These are phyloP conservation scores for Ophiostoma pallidulum DNA, from an alignment of 2,329 filamentous ascomycete genomes.

Conservation along the genomic window DNA sequence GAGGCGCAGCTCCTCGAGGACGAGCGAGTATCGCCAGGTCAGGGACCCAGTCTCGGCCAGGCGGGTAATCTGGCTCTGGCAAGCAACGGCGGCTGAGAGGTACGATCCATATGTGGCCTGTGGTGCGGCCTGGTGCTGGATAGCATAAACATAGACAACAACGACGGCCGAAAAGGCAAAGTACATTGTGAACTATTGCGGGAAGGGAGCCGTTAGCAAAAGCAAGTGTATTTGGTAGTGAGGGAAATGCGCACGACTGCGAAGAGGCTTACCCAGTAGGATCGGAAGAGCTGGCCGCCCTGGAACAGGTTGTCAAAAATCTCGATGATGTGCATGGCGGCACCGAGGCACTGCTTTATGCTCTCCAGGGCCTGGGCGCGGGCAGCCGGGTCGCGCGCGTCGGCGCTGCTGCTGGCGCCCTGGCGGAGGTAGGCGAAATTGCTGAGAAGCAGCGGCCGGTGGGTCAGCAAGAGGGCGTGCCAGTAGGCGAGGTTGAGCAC, in stretches of 20 bases:
- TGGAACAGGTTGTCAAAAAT: conserved; percentile 30
- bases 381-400: neutral
- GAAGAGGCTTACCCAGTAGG: conserved; percentile 4
- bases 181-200: conserved; percentile 34
- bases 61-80: conserved; percentile 30
- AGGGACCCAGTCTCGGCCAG: conserved; percentile 31
- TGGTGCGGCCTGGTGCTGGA: conserved; percentile 26
- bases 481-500: conserved; percentile 33
- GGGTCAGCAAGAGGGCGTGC: conserved; percentile 32
- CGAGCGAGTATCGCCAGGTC: conserved; percentile 22
- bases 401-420: neutral
- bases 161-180: conserved; percentile 36
- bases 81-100: conserved; percentile 29
- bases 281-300: conserved; percentile 2
- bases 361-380: conserved; percentile 6
- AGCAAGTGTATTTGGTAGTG: no score
- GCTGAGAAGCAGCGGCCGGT: conserved; percentile 29
- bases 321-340: conserved; percentile 29
- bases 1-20: conserved; percentile 9
- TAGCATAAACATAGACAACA: conserved; percentile 35
- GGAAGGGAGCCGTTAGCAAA: neutral
- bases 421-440: conserved; percentile 22
- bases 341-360: conserved; percentile 25
- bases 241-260: no score
- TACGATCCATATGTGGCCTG: conserved; percentile 22